Evolutionary conservation across 2,329 filamentous ascomycete genomes (phyloP).

Genomic region (Metarhizium album): DNA sequence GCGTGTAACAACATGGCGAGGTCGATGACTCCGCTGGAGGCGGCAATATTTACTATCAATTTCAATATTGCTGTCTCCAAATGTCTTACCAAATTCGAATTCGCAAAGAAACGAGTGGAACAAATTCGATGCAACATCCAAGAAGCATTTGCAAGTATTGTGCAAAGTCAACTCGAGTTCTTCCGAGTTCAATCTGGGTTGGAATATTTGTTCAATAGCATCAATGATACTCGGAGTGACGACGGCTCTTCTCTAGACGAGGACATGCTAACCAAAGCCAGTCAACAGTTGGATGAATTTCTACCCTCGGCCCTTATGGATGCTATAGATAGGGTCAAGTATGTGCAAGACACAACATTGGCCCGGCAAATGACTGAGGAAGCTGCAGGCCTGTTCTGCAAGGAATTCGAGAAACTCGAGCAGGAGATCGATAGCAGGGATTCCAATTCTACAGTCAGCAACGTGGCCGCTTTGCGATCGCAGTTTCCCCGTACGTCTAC

Average conservation of each 20-base stretch:
- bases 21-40: constrained; percentile 45
- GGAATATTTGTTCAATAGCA: constrained; percentile 45
- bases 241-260: constrained; percentile 34
- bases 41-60: constrained; percentile 63
- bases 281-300: constrained; percentile 78
- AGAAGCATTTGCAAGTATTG: constrained; percentile 44
- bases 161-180: constrained; percentile 59
- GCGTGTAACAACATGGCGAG: constrained; percentile 62
- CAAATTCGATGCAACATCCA: constrained; percentile 48
- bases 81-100: constrained; percentile 49
- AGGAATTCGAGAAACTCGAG: constrained; percentile 62
- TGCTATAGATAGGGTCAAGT: constrained; percentile 68
- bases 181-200: constrained; percentile 69
- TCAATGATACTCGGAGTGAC: constrained; percentile 12
- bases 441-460: constrained; percentile 16
- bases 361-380: constrained; percentile 70
- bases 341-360: constrained; percentile 60
- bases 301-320: constrained; percentile 89
- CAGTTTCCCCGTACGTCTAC: constrained; percentile 49
- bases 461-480: constrained; percentile 16
- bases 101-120: constrained; percentile 45
- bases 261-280: constrained; percentile 49
- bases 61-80: constrained; percentile 51
- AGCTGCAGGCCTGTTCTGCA: constrained; percentile 74
- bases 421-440: constrained; percentile 35